Base-by-base conservation (phyloP, 148 eudicot genomes). In the Pharnaceum exiguum region DNA sequence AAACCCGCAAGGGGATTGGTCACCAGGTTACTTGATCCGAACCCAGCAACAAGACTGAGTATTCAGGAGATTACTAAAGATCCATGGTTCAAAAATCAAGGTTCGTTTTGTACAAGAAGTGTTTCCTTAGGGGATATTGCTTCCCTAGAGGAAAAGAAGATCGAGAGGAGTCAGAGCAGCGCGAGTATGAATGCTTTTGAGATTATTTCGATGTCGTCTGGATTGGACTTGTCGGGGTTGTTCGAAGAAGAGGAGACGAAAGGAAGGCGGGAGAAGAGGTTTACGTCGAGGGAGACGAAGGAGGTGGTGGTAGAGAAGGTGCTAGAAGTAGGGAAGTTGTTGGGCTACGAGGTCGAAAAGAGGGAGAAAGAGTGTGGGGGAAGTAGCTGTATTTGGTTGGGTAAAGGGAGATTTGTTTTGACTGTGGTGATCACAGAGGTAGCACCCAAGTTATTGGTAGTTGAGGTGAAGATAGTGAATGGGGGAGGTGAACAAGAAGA, bases 191-290 rank as follows among this genome's bases (percentile, higher is more conserved):
- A 86, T 35, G 97, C 97, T 1, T 89, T 89, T 19, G 97, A 89
- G 53, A 73, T 89, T 25, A 89, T 89, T 2, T 71, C 84, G 0
- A 79, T 89, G 94, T 83, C 90, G 0, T 77, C 94, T 0, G 97
- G 97, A 42, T 50, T 89, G 60, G 66, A 89, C 55, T 60, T 89
- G 6, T 83, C 90, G 0, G 82, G 90, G 3, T 26, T 89, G 13
- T 83, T 89, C 5, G 82, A 77, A 23, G 60, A 47, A 1, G 71
- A 44, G 10, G 46, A 25, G 2, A 51, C 52, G 12, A 49, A 59
- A 43, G 18, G 17, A 1, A 65, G 30, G 56, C 82, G 53, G 21
- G 94, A 75, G 57, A 74, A 69, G 71, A 75, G 86, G 51, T 86
- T 85, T 37, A 83, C 86, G 9, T 18, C 80, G 7, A 71, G 60